Evolutionary conservation across 768 basidiomycete species (phyloP).

Genomic region (Tephrocybe sp.): DNA sequence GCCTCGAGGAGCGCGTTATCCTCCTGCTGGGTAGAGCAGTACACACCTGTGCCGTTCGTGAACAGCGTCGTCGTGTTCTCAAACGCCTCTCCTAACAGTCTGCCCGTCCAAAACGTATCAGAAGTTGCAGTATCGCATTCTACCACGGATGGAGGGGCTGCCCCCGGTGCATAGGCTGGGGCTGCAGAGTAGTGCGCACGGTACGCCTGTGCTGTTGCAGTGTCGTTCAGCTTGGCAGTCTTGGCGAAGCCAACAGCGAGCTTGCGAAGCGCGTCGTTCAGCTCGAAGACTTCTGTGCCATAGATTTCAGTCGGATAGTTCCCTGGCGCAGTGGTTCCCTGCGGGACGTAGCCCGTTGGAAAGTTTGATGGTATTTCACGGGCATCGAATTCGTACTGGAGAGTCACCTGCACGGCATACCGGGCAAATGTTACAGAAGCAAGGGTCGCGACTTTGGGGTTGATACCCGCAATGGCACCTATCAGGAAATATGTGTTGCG

Average conservation of each 20-base stretch:
- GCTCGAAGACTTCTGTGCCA: constrained; percentile 15
- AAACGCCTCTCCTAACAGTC: constrained; percentile 4
- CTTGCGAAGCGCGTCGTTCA: constrained; percentile 12
- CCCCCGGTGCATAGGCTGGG: constrained; percentile 1
- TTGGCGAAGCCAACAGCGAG: constrained; percentile 8
- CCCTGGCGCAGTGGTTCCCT: constrained; percentile 4
- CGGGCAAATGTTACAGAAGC: constrained; percentile 14
- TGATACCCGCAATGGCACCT: constrained; percentile 3
- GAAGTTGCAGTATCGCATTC: constrained; percentile 14
- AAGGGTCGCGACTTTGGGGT: constrained; percentile 8
- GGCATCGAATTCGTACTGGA: constrained; percentile 15
- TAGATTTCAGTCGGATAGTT: constrained; percentile 11
- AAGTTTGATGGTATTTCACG: constrained; percentile 10
- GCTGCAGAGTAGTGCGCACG: constrained; percentile 2
- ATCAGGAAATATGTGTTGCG: constrained; percentile 6
- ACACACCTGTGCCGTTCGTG: constrained; percentile 11
- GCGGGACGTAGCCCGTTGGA: constrained; percentile 12
- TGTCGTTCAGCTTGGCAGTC: constrained; percentile 6
- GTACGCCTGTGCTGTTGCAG: background rate
- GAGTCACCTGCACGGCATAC: constrained; percentile 8
- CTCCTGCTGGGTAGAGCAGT: constrained; percentile 14
- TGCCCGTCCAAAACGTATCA: constrained; percentile 10
- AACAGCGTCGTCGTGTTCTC: constrained; percentile 11
- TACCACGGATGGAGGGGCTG: constrained; percentile 10
- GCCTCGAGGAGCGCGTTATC: constrained; percentile 13